These are phyloP conservation scores for Xylariaceae sp. DNA, from an alignment of 2,329 filamentous ascomycete species.

Conservation along the genomic window DNA sequence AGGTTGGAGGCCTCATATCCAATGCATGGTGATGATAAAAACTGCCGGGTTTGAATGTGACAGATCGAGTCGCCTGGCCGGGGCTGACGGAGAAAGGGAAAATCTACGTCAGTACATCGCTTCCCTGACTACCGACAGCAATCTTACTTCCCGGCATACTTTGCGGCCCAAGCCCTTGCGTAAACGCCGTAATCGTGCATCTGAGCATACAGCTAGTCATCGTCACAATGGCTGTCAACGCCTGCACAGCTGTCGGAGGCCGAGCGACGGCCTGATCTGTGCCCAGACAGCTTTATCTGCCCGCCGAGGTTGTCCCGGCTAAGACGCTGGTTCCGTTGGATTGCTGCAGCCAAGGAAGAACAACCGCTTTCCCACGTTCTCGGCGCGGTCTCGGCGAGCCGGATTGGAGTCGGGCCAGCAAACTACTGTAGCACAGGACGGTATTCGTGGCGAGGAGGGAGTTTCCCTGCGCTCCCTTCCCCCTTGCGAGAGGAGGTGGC, in stretches of 20 bases:
- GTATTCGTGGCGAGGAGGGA: constrained; percentile 10
- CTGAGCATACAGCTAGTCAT: too few relatives aligned
- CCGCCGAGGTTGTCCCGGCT: constrained; percentile 16
- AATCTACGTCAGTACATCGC: background rate
- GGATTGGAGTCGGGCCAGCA: constrained; percentile 19
- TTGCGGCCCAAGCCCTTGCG: too few relatives aligned
- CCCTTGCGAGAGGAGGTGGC: constrained; percentile 5
- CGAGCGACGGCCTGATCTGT: constrained; percentile 6
- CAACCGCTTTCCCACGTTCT: constrained; percentile 10
- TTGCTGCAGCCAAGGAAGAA: constrained; percentile 16
- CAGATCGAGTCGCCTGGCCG: background rate
- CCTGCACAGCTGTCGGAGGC: constrained; percentile 10
- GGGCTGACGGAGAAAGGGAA: background rate
- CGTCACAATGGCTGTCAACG: background rate
- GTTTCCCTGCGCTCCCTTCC: background rate
- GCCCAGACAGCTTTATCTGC: constrained; percentile 13
- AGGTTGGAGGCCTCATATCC: background rate
- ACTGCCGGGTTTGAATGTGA: background rate
- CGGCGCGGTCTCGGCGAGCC: constrained; percentile 19
- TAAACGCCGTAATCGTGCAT: too few relatives aligned
- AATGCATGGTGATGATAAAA: background rate
- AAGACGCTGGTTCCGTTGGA: background rate
- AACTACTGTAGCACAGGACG: constrained; percentile 12
- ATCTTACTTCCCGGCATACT: too few relatives aligned
- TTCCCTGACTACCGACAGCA: too few relatives aligned